Conservation (phyloP, 768 basidiomycete species). For the Tricholoma sp. region DNA sequence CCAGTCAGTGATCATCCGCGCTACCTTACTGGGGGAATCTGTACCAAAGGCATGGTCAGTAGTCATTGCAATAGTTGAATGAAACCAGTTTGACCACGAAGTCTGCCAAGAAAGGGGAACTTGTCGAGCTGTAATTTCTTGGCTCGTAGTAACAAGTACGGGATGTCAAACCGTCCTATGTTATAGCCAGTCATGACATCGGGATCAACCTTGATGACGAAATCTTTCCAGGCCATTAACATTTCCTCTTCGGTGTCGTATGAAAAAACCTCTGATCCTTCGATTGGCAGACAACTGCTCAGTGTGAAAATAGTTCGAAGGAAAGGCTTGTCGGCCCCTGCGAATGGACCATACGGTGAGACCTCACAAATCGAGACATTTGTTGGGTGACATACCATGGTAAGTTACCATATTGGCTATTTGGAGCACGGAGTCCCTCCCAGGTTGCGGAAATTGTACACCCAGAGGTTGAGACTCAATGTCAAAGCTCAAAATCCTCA, state of each 20-base stretch:
- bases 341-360: neutral
- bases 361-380: neutral
- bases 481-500: conserved; percentile 13
- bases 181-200: conserved; percentile 17
- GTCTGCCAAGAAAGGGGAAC: neutral
- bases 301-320: conserved; percentile 14
- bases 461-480: conserved; percentile 6
- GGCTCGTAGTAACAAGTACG: conserved; percentile 12
- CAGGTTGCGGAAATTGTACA: conserved; percentile 1
- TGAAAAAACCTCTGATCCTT: conserved; percentile 4
- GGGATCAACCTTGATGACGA: conserved; percentile 11
- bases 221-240: conserved; percentile 10
- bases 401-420: conserved; percentile 15
- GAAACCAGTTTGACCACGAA: neutral
- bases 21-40: conserved; percentile 1
- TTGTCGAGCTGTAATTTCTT: neutral
- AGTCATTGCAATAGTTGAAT: conserved; percentile 2
- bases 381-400: conserved; percentile 1
- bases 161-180: conserved; percentile 11
- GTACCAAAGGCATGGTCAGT: neutral
- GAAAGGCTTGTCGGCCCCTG: conserved; percentile 3
- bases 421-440: conserved; percentile 11
- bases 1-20: neutral
- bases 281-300: conserved; percentile 5
- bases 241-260: conserved; percentile 5